phyloP scores from a whole-genome alignment of 2,329 filamentous ascomycete species.

The Huntiella bhutanensis region DNA sequence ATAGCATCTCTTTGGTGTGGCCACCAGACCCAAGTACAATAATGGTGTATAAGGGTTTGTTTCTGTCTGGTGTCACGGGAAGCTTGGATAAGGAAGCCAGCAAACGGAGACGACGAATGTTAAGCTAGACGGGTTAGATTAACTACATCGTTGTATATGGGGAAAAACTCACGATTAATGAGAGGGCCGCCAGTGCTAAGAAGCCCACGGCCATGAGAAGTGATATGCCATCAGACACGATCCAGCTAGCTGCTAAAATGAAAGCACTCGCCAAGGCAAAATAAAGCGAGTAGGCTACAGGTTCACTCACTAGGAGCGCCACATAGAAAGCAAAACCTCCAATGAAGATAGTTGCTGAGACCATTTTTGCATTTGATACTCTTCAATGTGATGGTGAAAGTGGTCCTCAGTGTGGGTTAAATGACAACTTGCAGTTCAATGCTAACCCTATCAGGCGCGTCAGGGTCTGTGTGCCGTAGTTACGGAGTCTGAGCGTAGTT shows the following conservation, averaged over 20 bases:
- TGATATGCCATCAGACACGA: not conserved
- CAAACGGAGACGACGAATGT: slow-evolving; percentile 1
- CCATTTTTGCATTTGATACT: not conserved
- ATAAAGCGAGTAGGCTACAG: slow-evolving; percentile 3
- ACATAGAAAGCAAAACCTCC: slow-evolving; percentile 4
- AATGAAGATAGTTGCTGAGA: not conserved
- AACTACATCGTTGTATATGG: not conserved
- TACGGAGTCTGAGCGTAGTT: not conserved
- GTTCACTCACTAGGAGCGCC: slow-evolving; percentile 4
- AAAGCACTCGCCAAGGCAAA: not conserved
- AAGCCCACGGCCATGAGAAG: not conserved
- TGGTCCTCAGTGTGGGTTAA: not conserved
- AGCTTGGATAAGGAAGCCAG: not conserved
- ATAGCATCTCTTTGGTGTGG: slow-evolving; percentile 87
- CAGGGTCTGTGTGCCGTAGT: too few relatives aligned
- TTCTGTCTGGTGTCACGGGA: not conserved
- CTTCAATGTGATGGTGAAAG: not conserved
- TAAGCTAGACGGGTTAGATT: not conserved
- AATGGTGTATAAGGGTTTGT: slow-evolving; percentile 7
- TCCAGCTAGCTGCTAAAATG: not conserved
- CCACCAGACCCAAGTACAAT: slow-evolving; percentile 73
- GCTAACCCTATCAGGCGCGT: too few relatives aligned
- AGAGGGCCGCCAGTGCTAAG: not conserved
- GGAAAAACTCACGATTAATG: slow-evolving; percentile 1
- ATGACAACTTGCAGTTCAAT: not conserved